Evolutionary conservation across 768 basidiomycete genomes (phyloP).

Genomic region (Tulasnella sp.): DNA sequence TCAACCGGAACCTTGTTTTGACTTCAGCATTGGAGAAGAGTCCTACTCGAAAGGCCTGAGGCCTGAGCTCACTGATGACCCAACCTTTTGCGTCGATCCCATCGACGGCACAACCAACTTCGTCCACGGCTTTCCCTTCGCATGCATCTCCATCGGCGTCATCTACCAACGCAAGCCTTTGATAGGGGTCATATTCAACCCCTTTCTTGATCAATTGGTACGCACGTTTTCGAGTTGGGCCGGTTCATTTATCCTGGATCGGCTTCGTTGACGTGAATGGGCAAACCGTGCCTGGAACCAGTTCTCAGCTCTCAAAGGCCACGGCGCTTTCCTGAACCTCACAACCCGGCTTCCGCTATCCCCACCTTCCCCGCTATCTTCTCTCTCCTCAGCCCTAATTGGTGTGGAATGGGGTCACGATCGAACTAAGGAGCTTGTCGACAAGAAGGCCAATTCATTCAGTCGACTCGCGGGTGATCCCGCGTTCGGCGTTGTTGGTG

Average conservation of each 20-base stretch:
- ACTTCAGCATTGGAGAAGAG: slow-evolving; percentile 87
- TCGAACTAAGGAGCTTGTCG: slow-evolving; percentile 57
- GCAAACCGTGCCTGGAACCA: slow-evolving; percentile 40
- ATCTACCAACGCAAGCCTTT: slow-evolving; percentile 80
- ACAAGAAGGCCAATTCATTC: slow-evolving; percentile 68
- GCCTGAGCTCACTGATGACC: slow-evolving; percentile 75
- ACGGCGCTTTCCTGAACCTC: slow-evolving; percentile 75
- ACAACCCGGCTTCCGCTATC: slow-evolving; percentile 65
- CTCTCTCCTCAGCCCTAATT: slow-evolving; percentile 71
- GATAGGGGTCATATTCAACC: slow-evolving; percentile 91
- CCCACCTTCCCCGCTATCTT: slow-evolving; percentile 60
- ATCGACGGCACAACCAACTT: slow-evolving; percentile 94
- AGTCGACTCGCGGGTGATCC: slow-evolving; percentile 74
- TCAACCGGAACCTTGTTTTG: slow-evolving; percentile 26
- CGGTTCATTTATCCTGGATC: too few species aligned
- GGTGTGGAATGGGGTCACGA: slow-evolving; percentile 91
- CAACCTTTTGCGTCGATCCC: slow-evolving; percentile 96
- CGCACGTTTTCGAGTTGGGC: slow-evolving; percentile 19
- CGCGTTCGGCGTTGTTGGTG: slow-evolving; percentile 59
- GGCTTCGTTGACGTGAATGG: background rate
- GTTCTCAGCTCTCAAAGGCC: slow-evolving; percentile 79
- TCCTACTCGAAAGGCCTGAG: slow-evolving; percentile 76
- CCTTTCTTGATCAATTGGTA: slow-evolving; percentile 84
- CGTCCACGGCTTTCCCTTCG: slow-evolving; percentile 82
- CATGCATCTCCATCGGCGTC: slow-evolving; percentile 88